Conservation (phyloP, 768 basidiomycete genomes). For the Tulasnella sp. region DNA sequence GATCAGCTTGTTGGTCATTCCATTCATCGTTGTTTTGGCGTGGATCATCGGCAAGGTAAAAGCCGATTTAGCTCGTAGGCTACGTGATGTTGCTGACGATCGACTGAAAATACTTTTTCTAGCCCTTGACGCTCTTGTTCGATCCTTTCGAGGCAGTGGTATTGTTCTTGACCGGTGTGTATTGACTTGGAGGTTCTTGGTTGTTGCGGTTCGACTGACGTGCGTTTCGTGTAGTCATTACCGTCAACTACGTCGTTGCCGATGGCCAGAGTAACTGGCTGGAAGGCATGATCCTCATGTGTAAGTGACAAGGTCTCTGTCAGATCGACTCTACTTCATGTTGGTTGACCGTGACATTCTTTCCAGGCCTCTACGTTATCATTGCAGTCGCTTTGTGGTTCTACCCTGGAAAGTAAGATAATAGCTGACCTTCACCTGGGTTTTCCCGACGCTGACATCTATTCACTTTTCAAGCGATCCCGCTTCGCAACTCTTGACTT, state of each 20-base stretch:
- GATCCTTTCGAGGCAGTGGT: constrained; percentile 82
- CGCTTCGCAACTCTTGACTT: neutral
- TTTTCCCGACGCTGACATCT: neutral
- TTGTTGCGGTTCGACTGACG: constrained; percentile 8
- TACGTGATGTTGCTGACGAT: neutral
- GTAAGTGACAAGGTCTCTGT: constrained; percentile 29
- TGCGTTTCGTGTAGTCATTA: constrained; percentile 45
- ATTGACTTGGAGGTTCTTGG: neutral
- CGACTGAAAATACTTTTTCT: neutral
- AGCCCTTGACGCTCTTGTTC: constrained; percentile 64
- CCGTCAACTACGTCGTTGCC: constrained; percentile 69
- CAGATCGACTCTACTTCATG: neutral
- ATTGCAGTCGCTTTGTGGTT: constrained; percentile 28
- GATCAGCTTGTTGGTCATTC: constrained; percentile 73
- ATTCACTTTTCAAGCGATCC: neutral
- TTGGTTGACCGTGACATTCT: neutral
- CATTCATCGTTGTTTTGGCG: constrained; percentile 34
- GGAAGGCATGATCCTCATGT: constrained; percentile 70
- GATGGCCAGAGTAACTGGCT: constrained; percentile 82
- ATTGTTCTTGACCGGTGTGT: constrained; percentile 20
- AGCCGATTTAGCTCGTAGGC: neutral
- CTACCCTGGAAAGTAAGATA: constrained; percentile 10
- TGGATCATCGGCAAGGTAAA: constrained; percentile 24
- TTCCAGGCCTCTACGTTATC: constrained; percentile 55
- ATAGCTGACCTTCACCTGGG: neutral